Conservation (phyloP, 164 flowering plant species). For the Dillenia suffruticosa region DNA sequence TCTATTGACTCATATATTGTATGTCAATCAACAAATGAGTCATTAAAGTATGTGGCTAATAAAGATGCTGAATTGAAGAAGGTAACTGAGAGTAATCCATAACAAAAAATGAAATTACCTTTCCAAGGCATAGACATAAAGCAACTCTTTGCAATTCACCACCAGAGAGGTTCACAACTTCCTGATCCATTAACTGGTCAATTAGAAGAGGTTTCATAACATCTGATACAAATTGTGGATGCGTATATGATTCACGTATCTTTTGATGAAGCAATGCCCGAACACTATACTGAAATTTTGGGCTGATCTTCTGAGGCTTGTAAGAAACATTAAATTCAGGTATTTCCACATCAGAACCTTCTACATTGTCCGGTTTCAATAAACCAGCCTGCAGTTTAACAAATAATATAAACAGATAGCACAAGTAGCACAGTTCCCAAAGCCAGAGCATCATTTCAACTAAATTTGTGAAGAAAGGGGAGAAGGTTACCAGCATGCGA, state of each 20-base stretch:
- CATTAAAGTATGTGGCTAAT: too few species aligned
- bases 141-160: slow-evolving; percentile 99
- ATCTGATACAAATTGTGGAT: slow-evolving; percentile 94
- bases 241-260: slow-evolving; percentile 84
- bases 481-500: slow-evolving; percentile 85
- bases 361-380: slow-evolving; percentile 82
- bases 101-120: slow-evolving; percentile 39
- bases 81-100: too few species aligned
- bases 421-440: not conserved
- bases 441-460: not conserved
- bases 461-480: slow-evolving; percentile 1
- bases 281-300: slow-evolving; percentile 67
- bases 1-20: too few species aligned
- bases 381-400: slow-evolving; percentile 73
- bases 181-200: slow-evolving; percentile 98
- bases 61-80: too few species aligned
- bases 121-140: slow-evolving; percentile 87
- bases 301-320: slow-evolving; percentile 99
- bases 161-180: slow-evolving; percentile 96
- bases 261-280: slow-evolving; percentile 74
- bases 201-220: slow-evolving; percentile 98
- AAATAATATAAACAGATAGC: not conserved
- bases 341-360: slow-evolving; percentile 75
- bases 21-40: too few species aligned
- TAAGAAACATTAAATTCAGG: slow-evolving; percentile 97